A percentile compares a stretch with the other conserved stretches of the same genome.
Evolutionary conservation across 2,329 filamentous ascomycete genomes (phyloP).

Genomic region (Trichophyton benhamiae): DNA sequence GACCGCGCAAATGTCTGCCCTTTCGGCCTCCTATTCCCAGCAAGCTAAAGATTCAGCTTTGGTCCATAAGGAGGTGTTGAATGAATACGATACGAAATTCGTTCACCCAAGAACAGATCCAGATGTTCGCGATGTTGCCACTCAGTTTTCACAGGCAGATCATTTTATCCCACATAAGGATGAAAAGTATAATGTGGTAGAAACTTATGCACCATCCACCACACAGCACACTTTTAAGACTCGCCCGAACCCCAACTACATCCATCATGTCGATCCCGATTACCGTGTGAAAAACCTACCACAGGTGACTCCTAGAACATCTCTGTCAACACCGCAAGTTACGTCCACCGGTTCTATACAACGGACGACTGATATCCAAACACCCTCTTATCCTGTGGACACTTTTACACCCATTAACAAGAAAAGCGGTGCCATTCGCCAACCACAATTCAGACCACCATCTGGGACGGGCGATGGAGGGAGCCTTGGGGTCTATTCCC

Average conservation of each 20-base stretch:
- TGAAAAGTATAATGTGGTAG: conserved; percentile 42
- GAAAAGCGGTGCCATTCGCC: conserved; percentile 38
- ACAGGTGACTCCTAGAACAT: conserved; percentile 33
- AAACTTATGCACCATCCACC: conserved; percentile 50
- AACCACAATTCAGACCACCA: conserved; percentile 42
- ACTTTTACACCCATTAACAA: conserved; percentile 19
- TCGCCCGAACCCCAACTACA: conserved; percentile 72
- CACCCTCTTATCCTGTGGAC: conserved; percentile 35
- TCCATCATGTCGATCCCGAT: conserved; percentile 59
- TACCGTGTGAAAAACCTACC: conserved; percentile 28
- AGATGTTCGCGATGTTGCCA: conserved; percentile 63
- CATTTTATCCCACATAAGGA: conserved; percentile 29
- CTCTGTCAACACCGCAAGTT: conserved; percentile 14
- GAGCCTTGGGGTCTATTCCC: conserved; percentile 65
- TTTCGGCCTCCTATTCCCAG: conserved; percentile 64
- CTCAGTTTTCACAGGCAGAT: conserved; percentile 51
- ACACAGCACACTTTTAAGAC: conserved; percentile 64
- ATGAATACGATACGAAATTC: conserved; percentile 92
- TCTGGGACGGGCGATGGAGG: conserved; percentile 51
- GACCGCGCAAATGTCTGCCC: conserved; percentile 60
- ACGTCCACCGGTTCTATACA: conserved; percentile 19
- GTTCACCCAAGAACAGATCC: conserved; percentile 83
- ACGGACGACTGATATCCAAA: conserved; percentile 24
- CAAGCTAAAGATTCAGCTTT: conserved; percentile 74
- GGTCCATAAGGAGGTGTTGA: conserved; percentile 81